These are phyloP conservation scores for Penicillium italicum DNA, from an alignment of 2,329 filamentous ascomycete genomes.

Conservation along the genomic window DNA sequence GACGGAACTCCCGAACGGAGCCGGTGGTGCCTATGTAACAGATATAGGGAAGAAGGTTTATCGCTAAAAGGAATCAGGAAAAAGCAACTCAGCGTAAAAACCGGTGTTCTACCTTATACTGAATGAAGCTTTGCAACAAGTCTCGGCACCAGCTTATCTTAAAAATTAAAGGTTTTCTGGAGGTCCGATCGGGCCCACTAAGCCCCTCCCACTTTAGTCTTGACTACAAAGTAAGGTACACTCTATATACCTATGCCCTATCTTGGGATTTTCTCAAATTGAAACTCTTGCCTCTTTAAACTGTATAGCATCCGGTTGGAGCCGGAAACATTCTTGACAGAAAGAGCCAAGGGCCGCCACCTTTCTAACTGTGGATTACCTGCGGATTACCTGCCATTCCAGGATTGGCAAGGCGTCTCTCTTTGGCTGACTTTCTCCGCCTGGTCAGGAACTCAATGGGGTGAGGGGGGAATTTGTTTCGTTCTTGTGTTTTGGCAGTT, in stretches of 20 bases:
- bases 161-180: slow-evolving; percentile 1
- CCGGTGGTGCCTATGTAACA: slow-evolving; percentile 1
- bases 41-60: background rate
- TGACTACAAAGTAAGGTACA: slow-evolving; percentile 2
- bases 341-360: slow-evolving; percentile 12
- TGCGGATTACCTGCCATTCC: slow-evolving; percentile 13
- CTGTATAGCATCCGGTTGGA: background rate
- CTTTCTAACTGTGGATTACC: slow-evolving; percentile 11
- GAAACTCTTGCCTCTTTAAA: background rate
- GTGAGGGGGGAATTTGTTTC: background rate
- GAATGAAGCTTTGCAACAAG: background rate
- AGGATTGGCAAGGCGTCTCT: slow-evolving; percentile 6
- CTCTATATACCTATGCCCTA: background rate
- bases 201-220: slow-evolving; percentile 3
- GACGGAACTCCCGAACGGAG: background rate
- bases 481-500: background rate
- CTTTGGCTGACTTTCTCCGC: slow-evolving; percentile 9
- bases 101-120: background rate
- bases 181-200: slow-evolving; percentile 8
- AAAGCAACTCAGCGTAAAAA: background rate
- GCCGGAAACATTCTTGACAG: slow-evolving; percentile 7
- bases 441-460: slow-evolving; percentile 17
- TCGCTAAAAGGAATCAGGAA: background rate
- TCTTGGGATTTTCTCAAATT: background rate
- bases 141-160: slow-evolving; percentile 1